A percentile compares a stretch with the other conserved stretches of the same genome.
These are phyloP conservation scores for Luffa aegyptiaca DNA, from an alignment of 306 rosid genomes.

Conservation along the genomic window DNA sequence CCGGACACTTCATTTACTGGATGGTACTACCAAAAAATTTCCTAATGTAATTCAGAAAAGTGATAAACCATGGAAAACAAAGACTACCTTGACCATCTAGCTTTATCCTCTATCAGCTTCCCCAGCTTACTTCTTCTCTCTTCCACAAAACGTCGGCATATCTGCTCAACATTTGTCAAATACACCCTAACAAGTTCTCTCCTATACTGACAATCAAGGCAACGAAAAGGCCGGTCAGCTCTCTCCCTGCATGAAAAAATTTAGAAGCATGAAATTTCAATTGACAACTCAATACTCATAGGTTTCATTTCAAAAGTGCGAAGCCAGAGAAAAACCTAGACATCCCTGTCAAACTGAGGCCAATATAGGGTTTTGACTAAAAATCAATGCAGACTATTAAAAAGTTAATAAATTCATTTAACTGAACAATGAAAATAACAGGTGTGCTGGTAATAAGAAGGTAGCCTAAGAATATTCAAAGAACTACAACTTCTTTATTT, in stretches of 20 bases:
- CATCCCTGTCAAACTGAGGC: not conserved
- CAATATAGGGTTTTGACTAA: not conserved
- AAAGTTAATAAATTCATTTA: constrained; percentile 5
- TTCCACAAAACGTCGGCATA: constrained; percentile 95
- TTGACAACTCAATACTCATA: not conserved
- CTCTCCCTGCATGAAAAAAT: constrained; percentile 62
- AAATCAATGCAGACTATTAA: not conserved
- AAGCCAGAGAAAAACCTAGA: not conserved
- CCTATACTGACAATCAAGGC: constrained; percentile 97
- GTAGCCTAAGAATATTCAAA: not conserved
- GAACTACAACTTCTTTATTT: not conserved
- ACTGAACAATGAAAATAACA: not conserved
- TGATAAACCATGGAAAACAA: constrained; percentile 8
- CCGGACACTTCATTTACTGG: not conserved
- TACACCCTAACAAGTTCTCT: constrained; percentile 99
- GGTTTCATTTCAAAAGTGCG: not conserved
- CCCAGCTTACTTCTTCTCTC: constrained; percentile 89
- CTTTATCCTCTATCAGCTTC: constrained; percentile 86
- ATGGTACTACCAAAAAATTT: not conserved
- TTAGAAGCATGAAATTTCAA: constrained; percentile 14
- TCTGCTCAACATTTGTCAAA: constrained; percentile 93
- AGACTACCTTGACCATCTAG: constrained; percentile 92
- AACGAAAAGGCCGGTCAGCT: constrained; percentile 91
- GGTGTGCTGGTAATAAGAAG: not conserved
- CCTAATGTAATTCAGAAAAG: not conserved